A percentile compares a stretch with the other conserved stretches of the same genome.
Conservation (phyloP, 1,139 yeast genomes). For the Yamadazyma triangularis region DNA sequence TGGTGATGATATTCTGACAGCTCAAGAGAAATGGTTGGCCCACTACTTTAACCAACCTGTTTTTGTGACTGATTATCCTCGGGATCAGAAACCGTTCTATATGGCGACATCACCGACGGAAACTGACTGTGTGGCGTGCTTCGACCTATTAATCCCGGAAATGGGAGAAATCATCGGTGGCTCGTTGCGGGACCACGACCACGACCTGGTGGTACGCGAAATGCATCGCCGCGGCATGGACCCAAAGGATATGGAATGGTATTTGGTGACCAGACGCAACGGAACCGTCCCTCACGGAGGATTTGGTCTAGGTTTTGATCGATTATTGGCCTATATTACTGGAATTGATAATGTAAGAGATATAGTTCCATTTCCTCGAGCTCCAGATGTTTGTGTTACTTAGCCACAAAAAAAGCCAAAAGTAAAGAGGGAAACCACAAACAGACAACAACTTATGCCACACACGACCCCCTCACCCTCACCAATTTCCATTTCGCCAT, state of each 20-base stretch:
- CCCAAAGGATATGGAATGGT: slow-evolving; percentile 69
- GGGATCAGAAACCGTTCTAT: slow-evolving; percentile 78
- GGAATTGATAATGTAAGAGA: slow-evolving; percentile 81
- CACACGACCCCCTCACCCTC: too few species aligned
- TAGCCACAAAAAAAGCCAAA: too few species aligned
- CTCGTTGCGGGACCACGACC: slow-evolving; percentile 77
- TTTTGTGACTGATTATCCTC: slow-evolving; percentile 87
- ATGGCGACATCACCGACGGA: slow-evolving; percentile 68
- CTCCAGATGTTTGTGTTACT: slow-evolving; percentile 31
- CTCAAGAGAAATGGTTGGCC: slow-evolving; percentile 90
- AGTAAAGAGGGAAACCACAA: too few species aligned
- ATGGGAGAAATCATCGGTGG: slow-evolving; percentile 98
- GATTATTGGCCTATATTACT: slow-evolving; percentile 68
- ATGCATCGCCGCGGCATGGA: slow-evolving; percentile 54
- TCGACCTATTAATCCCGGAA: slow-evolving; percentile 82
- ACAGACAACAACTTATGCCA: too few species aligned
- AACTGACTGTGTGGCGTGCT: slow-evolving; percentile 95
- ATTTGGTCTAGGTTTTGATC: slow-evolving; percentile 91
- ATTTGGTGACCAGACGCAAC: slow-evolving; percentile 61
- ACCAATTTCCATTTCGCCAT: too few species aligned
- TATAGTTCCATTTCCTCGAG: slow-evolving; percentile 75
- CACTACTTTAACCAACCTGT: slow-evolving; percentile 67
- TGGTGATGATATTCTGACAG: slow-evolving; percentile 77
- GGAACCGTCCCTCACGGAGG: slow-evolving; percentile 96
- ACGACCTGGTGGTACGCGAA: slow-evolving; percentile 41